phyloP scores from a whole-genome alignment of 2,329 filamentous ascomycete species.

The Fusarium haematococcum region DNA sequence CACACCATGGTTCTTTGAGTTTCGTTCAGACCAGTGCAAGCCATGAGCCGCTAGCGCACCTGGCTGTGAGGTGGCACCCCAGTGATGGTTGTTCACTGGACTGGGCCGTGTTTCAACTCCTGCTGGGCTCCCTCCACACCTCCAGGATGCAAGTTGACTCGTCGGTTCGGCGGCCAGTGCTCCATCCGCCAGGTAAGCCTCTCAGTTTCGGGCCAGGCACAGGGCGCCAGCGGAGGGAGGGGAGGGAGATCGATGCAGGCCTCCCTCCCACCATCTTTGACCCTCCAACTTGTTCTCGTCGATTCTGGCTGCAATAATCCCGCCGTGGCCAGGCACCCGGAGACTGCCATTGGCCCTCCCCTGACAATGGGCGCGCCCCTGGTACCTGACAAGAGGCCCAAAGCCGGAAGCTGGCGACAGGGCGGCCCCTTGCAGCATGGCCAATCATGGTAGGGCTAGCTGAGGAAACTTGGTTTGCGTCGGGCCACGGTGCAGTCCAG shows the following conservation, averaged over 20 bases:
- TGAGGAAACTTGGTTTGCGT: conserved; percentile 31
- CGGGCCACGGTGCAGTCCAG: conserved; percentile 25
- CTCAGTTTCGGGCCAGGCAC: conserved; percentile 33
- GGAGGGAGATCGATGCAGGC: conserved; percentile 22
- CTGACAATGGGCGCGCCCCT: conserved; percentile 10
- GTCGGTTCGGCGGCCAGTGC: conserved; percentile 11
- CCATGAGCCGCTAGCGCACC: conserved; percentile 25
- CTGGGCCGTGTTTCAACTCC: conserved; percentile 38
- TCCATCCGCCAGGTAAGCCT: conserved; percentile 22
- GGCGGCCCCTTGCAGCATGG: conserved; percentile 39
- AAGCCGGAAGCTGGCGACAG: conserved; percentile 38
- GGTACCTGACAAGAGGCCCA: conserved; percentile 43
- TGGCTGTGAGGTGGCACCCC: conserved; percentile 31
- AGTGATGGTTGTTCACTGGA: conserved; percentile 21
- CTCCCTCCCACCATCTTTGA: conserved; percentile 13
- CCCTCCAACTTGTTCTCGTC: conserved; percentile 13
- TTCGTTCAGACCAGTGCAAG: conserved; percentile 28
- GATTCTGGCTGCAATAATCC: conserved; percentile 19
- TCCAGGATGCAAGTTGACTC: conserved; percentile 31
- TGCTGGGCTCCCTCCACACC: conserved; percentile 31
- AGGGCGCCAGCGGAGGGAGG: conserved; percentile 25
- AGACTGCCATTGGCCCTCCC: conserved; percentile 44
- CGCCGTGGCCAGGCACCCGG: conserved; percentile 26
- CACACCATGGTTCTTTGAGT: conserved; percentile 15
- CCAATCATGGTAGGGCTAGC: conserved; percentile 34